Evolutionary conservation across 108 stramenopile species (phyloP).

Genomic region (Seminavis robusta): DNA sequence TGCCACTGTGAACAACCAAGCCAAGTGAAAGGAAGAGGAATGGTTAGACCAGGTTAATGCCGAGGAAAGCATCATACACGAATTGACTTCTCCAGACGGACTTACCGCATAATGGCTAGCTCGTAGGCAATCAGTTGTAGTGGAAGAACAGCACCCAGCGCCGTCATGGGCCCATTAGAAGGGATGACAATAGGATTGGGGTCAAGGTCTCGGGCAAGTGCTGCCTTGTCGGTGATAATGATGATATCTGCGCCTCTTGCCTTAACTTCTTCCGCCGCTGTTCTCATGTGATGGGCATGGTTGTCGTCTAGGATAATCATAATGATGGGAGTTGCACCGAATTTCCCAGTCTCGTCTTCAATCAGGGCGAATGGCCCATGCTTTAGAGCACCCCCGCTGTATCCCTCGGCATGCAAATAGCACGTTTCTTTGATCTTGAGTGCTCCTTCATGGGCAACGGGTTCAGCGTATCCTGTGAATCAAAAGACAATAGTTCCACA

Average conservation of each 20-base stretch:
- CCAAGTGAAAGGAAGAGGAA: background rate
- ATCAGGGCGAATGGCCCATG: slow-evolving; percentile 98
- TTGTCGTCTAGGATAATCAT: slow-evolving; percentile 97
- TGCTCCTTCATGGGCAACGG: slow-evolving; percentile 97
- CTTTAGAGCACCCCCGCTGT: slow-evolving; percentile 98
- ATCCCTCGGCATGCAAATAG: slow-evolving; percentile 99
- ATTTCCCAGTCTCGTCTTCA: slow-evolving; percentile 87
- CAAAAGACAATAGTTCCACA: too few relatives aligned
- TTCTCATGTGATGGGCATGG: slow-evolving; percentile 93
- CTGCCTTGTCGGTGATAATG: slow-evolving; percentile 91
- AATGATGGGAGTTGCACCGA: slow-evolving; percentile 98
- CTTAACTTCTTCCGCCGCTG: slow-evolving; percentile 93
- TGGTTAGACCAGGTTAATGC: background rate
- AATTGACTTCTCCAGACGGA: too few relatives aligned
- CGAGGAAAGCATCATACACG: background rate
- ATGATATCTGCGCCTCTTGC: slow-evolving; percentile 96
- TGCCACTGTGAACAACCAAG: slow-evolving; percentile 53
- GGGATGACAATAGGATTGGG: slow-evolving; percentile 93
- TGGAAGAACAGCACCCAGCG: slow-evolving; percentile 91
- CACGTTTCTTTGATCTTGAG: slow-evolving; percentile 99
- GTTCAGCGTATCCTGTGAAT: slow-evolving; percentile 83
- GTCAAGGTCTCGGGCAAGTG: slow-evolving; percentile 82
- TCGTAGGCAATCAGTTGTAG: slow-evolving; percentile 98
- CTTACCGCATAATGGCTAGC: slow-evolving; percentile 89
- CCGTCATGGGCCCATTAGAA: slow-evolving; percentile 94